Evolutionary conservation across 495 filamentous ascomycete genomes (phyloP).

Genomic region (Evernia prunastri): DNA sequence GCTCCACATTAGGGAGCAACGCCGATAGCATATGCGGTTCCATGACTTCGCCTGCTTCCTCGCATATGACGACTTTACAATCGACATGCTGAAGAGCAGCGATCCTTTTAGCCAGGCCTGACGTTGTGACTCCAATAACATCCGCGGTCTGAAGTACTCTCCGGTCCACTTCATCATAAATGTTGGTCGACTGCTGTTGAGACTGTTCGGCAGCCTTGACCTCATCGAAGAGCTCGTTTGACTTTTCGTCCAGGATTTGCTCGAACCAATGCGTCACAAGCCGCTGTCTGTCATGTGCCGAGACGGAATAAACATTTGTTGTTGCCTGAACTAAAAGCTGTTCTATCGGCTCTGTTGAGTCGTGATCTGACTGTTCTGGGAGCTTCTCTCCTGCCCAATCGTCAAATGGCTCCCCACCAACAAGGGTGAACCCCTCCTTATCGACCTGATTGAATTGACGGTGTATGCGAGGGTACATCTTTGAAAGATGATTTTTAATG

Average conservation of each 20-base stretch:
- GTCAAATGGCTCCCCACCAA: conserved; percentile 9
- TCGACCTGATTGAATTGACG: conserved; percentile 24
- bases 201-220: conserved; percentile 35
- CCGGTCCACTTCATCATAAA: no score
- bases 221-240: conserved; percentile 31
- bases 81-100: conserved; percentile 51
- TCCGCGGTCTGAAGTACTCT: no score
- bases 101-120: conserved; percentile 61
- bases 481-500: conserved; percentile 18
- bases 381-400: background rate
- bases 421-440: conserved; percentile 26
- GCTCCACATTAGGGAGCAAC: conserved; percentile 62
- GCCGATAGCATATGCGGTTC: conserved; percentile 64
- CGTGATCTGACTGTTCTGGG: background rate
- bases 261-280: conserved; percentile 42
- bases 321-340: conserved; percentile 23
- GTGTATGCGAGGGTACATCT: conserved; percentile 16
- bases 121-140: no score
- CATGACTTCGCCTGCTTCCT: conserved; percentile 74
- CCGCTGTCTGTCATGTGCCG: conserved; percentile 25
- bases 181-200: conserved; percentile 19
- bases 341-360: conserved; percentile 16
- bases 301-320: conserved; percentile 10
- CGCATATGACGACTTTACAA: conserved; percentile 65
- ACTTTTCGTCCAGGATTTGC: conserved; percentile 34